Conservation (phyloP, 2,329 filamentous ascomycete species). For the Penicillium psychrosexuale region DNA sequence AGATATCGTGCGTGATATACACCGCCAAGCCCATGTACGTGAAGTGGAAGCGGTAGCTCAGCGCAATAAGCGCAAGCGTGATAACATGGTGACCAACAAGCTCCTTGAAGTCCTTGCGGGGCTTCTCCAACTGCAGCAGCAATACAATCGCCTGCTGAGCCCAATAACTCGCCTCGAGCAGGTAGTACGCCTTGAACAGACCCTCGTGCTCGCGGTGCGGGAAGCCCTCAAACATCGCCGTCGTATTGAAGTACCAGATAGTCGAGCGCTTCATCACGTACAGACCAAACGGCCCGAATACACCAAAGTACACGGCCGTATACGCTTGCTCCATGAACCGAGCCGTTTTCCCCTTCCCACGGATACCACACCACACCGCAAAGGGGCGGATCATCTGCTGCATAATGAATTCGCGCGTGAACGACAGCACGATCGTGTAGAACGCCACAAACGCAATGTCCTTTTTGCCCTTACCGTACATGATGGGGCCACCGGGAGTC, state of each 20-base stretch:
- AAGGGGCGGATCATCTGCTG: slow-evolving; percentile 79
- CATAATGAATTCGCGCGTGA: slow-evolving; percentile 95
- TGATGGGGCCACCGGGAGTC: slow-evolving; percentile 49
- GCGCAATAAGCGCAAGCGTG: slow-evolving; percentile 74
- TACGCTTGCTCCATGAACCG: slow-evolving; percentile 97
- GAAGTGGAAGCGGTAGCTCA: slow-evolving; percentile 95
- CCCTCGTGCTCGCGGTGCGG: slow-evolving; percentile 79
- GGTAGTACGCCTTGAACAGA: slow-evolving; percentile 90
- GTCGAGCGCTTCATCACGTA: slow-evolving; percentile 90
- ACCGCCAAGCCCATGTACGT: slow-evolving; percentile 91
- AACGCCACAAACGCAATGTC: slow-evolving; percentile 86
- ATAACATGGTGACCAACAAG: slow-evolving; percentile 89
- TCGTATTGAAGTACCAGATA: slow-evolving; percentile 93
- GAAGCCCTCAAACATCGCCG: slow-evolving; percentile 83
- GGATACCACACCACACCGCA: slow-evolving; percentile 67
- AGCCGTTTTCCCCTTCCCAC: slow-evolving; percentile 71
- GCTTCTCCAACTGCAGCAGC: slow-evolving; percentile 83
- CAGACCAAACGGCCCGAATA: slow-evolving; percentile 78
- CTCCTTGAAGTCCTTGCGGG: slow-evolving; percentile 91
- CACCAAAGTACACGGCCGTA: slow-evolving; percentile 82
- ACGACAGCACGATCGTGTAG: slow-evolving; percentile 85
- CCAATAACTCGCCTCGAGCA: slow-evolving; percentile 94
- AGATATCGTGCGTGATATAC: slow-evolving; percentile 92
- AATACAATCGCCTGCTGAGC: slow-evolving; percentile 89
- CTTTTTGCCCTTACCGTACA: slow-evolving; percentile 85